These are phyloP conservation scores for Phlyctochytrium planicorne DNA, from an alignment of 192 early-diverging fungal species.

Conservation along the genomic window DNA sequence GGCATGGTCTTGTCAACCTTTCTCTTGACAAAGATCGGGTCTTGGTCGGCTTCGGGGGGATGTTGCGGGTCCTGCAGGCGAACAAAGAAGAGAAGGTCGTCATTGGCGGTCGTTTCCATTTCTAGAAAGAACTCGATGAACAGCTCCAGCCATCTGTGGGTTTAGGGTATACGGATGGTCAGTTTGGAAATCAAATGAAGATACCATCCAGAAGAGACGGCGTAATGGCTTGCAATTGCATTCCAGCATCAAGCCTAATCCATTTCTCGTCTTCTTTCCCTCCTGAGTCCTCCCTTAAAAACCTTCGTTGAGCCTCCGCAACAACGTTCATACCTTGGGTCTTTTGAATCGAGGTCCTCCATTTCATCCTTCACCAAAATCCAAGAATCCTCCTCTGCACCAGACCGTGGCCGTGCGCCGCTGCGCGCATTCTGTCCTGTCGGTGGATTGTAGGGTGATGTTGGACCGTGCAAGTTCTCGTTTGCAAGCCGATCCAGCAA, in stretches of 20 bases:
- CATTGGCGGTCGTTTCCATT: conserved; percentile 60
- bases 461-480: conserved; percentile 66
- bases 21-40: conserved; percentile 83
- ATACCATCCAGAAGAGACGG: not conserved
- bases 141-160: conserved; percentile 54
- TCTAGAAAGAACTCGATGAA: conserved; percentile 78
- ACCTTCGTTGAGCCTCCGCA: conserved; percentile 1
- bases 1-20: conserved; percentile 68
- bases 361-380: conserved; percentile 34
- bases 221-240: not conserved
- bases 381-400: conserved; percentile 27
- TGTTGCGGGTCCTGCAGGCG: conserved; percentile 45
- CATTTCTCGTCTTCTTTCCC: not conserved
- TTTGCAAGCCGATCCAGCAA: conserved; percentile 46
- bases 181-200: too few relatives aligned
- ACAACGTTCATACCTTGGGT: too few relatives aligned
- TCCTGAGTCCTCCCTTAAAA: too few relatives aligned
- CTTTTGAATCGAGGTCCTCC: conserved; percentile 52
- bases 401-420: conserved; percentile 8
- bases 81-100: conserved; percentile 89
- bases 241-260: not conserved
- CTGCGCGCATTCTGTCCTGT: not conserved
- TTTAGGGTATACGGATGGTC: not conserved
- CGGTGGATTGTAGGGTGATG: conserved; percentile 37
- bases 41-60: conserved; percentile 43